Base-by-base conservation (phyloP, 192 early-diverging fungal genomes). In the Rhizophagus sp. region DNA sequence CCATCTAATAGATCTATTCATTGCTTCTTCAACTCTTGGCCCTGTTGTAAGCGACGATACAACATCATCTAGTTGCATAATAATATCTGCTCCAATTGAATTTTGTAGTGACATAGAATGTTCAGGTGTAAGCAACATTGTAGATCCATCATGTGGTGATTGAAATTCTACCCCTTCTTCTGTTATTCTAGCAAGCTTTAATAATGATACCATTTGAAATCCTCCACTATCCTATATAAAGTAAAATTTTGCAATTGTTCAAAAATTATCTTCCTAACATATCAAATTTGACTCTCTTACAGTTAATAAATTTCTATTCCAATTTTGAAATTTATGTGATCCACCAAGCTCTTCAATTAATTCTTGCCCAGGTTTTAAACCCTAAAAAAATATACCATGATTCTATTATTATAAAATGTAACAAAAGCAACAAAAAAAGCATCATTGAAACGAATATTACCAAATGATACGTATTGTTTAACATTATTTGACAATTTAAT, bases 31-130 rank as follows among this genome's bases (percentile, higher is more conserved):
- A 2, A 96, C 93, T 71, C 95, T 88, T 17, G 92, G 88, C 4
- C 95, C 94, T 13, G 91, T 93, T 1, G 92, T 92, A 65, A 96
- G 80, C 63, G 94, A 94, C 3, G 94, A 94, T 3, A 96, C 93
- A 3, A 96, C 95, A 82, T 96, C 95, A 79, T 96, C 95, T 79
- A 96, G 84, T 81, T 96, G 95, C 95, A 96, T 96, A 89, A 96
- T 94, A 25, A 96, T 95, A 79, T 95, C 95, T 2, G 94, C 93
- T 39, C 93, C 95, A 80, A 96, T 94, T 10, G 92, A 88, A 84
- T 96, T 96, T 80, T 96, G 95, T 81, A 96, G 81, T 5, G 88
- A 89, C 81, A 96, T 95, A 11, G 95, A 96, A 82, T 94, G 91
- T 70, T 96, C 94, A 2, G 95, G 95, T 12, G 95, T 95, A 79